A percentile compares a stretch with the other conserved stretches of the same genome.
phyloP scores from a whole-genome alignment of 768 basidiomycete species.

The Russula ochroleuca region DNA sequence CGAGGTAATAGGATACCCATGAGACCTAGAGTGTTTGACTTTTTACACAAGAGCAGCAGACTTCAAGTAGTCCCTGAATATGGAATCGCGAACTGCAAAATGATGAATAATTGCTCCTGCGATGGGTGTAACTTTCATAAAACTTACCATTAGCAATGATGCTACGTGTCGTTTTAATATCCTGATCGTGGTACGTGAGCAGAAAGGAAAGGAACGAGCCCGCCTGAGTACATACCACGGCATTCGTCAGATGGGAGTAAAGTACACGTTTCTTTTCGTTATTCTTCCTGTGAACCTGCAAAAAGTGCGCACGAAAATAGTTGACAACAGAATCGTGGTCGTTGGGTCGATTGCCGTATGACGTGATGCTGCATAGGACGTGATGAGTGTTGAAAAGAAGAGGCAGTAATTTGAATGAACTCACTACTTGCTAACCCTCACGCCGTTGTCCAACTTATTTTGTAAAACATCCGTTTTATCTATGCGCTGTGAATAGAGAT shows the following conservation, averaged over 20 bases:
- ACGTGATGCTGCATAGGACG: conserved; percentile 56
- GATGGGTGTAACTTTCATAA: not conserved
- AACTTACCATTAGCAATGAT: conserved; percentile 73
- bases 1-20: conserved; percentile 6
- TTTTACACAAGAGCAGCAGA: conserved; percentile 37
- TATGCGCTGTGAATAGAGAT: conserved; percentile 11
- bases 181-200: conserved; percentile 39
- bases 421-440: conserved; percentile 72
- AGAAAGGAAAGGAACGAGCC: not conserved
- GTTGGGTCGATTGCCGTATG: conserved; percentile 75
- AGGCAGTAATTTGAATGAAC: conserved; percentile 33
- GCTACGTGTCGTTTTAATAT: conserved; percentile 77
- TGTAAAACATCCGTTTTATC: conserved; percentile 65
- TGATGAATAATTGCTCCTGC: not conserved
- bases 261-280: conserved; percentile 77
- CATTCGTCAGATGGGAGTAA: conserved; percentile 78
- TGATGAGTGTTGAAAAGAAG: conserved; percentile 13
- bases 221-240: conserved; percentile 47
- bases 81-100: conserved; percentile 35
- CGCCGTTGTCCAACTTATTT: conserved; percentile 63
- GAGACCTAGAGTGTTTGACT: not conserved
- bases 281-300: conserved; percentile 74
- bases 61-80: conserved; percentile 38
- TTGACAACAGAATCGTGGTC: conserved; percentile 77
- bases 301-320: conserved; percentile 85